Evolutionary conservation across 208 protist species (phyloP).

Genomic region (Acanthamoeba castellanii): DNA sequence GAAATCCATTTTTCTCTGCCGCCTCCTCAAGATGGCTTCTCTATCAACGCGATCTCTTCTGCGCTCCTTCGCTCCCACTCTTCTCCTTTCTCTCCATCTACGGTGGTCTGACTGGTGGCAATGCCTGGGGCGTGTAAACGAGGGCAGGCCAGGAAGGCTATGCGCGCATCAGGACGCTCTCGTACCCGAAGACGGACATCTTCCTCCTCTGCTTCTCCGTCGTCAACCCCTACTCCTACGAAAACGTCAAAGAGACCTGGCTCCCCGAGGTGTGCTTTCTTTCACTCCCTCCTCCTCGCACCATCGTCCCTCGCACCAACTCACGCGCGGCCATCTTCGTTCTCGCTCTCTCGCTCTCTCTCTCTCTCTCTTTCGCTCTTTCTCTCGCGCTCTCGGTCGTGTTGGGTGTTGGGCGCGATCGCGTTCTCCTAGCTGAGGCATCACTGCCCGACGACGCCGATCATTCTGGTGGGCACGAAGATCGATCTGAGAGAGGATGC

Average conservation of each 20-base stretch:
- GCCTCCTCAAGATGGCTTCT: not conserved
- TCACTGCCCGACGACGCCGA: conserved; percentile 77
- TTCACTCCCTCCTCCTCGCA: not conserved
- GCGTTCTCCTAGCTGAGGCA: conserved; percentile 76
- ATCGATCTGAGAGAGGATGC: conserved; percentile 85
- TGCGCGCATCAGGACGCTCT: conserved; percentile 93
- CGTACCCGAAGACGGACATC: conserved; percentile 92
- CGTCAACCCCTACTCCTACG: conserved; percentile 85
- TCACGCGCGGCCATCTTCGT: not conserved
- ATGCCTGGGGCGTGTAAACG: not conserved
- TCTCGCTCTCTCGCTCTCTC: not conserved
- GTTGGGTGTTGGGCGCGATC: not conserved
- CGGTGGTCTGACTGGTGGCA: not conserved
- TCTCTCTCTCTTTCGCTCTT: conserved; percentile 77
- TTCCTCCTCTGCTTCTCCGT: conserved; percentile 93
- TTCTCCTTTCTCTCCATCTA: not conserved
- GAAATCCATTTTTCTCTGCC: not conserved
- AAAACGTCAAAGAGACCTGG: conserved; percentile 86
- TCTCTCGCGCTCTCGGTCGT: not conserved
- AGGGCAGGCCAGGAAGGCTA: conserved; percentile 94
- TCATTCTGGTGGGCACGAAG: conserved; percentile 88
- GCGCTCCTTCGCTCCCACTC: too few species aligned
- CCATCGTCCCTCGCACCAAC: not conserved
- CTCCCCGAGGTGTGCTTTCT: conserved; percentile 27
- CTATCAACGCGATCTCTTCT: too few species aligned